Evolutionary conservation across 78 protist species (phyloP).

Genomic region (Paratrimastix pyriformis): DNA sequence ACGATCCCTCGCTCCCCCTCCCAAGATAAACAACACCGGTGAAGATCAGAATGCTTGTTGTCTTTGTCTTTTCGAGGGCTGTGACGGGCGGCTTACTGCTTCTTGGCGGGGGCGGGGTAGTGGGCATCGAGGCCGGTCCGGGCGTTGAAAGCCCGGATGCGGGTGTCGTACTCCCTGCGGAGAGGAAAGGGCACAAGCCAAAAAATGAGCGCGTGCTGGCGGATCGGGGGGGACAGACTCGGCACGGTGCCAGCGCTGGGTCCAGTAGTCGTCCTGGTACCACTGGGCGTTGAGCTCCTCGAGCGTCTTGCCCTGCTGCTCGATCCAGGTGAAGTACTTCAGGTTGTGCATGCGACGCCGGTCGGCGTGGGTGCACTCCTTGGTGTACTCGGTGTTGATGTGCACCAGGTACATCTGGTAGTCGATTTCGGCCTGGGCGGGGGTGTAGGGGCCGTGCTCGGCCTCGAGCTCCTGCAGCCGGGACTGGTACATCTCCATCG

Average conservation of each 20-base stretch:
- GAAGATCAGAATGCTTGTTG: no score
- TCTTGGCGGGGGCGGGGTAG: constrained; percentile 15
- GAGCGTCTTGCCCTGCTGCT: constrained; percentile 29
- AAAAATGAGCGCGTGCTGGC: no score
- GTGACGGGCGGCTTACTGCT: no score
- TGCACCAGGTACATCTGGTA: neutral
- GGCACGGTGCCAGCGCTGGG: neutral
- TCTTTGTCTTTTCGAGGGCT: no score
- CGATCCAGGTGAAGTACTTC: constrained; percentile 46
- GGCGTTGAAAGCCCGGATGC: neutral
- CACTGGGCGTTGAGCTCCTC: constrained; percentile 37
- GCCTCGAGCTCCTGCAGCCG: constrained; percentile 16
- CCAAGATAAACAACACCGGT: no score
- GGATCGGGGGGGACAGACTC: no score
- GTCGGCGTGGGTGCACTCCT: constrained; percentile 15
- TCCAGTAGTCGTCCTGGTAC: constrained; percentile 25
- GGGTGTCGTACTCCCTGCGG: no score
- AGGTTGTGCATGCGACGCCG: constrained; percentile 30
- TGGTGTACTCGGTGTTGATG: neutral
- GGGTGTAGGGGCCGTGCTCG: constrained; percentile 23
- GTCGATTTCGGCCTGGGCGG: neutral
- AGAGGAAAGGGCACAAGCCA: no score
- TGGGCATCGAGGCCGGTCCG: neutral
- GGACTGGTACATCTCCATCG: constrained; percentile 33
- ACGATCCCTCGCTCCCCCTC: no score